Conservation (phyloP, 768 basidiomycete genomes). For the Tulasnella sp. region DNA sequence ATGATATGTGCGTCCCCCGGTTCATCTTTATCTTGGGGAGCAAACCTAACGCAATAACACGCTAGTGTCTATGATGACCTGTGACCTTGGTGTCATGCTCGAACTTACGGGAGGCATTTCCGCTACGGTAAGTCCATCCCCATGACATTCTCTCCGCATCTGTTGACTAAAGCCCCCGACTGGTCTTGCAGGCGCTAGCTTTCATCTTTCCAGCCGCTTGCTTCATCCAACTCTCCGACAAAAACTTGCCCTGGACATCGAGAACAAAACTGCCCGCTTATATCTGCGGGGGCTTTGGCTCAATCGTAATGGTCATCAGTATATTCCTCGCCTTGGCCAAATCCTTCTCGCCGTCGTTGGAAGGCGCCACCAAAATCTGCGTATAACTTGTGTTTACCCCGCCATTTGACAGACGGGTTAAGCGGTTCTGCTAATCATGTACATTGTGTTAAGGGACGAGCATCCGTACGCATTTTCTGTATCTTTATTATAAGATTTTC, state of each 20-base stretch:
- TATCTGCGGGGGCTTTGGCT: constrained; percentile 67
- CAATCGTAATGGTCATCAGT: constrained; percentile 71
- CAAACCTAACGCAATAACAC: constrained; percentile 5
- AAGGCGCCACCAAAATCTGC: constrained; percentile 70
- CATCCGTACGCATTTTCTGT: neutral
- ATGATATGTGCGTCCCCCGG: constrained; percentile 65
- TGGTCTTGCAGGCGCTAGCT: constrained; percentile 54
- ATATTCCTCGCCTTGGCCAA: constrained; percentile 72
- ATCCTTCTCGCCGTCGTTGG: constrained; percentile 58
- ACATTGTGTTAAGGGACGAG: neutral
- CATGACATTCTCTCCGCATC: neutral
- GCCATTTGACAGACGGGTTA: neutral
- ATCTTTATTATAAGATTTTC: constrained; percentile 7
- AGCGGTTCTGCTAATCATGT: neutral
- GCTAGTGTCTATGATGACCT: constrained; percentile 83
- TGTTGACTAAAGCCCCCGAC: neutral
- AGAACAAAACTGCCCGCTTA: constrained; percentile 72
- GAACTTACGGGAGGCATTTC: constrained; percentile 98
- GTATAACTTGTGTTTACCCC: neutral
- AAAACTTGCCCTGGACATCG: constrained; percentile 58
- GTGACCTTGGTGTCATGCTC: constrained; percentile 96
- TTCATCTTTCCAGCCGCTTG: constrained; percentile 90
- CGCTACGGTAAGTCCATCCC: constrained; percentile 43
- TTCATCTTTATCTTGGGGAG: neutral
- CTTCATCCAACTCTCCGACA: constrained; percentile 68